Base-by-base conservation (phyloP, 345 rosid genomes). In the Ceriops tagal region DNA sequence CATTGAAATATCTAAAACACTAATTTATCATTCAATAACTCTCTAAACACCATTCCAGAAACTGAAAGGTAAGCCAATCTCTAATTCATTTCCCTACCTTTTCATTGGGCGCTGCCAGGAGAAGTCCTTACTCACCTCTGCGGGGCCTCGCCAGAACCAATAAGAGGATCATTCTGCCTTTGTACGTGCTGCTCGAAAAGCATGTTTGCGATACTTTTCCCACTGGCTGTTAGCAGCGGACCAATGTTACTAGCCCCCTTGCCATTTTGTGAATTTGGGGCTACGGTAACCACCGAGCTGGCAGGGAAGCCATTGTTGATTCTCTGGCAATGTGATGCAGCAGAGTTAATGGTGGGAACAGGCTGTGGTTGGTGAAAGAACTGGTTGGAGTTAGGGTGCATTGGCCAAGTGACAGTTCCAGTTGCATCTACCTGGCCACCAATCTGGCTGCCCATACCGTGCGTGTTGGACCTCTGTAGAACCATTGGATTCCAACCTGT, bases 401-500 rank as follows among this genome's bases (percentile, higher is more conserved):
- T 22, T 6, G 81, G 80, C 19, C 27, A 62, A 20, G 62, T 49
- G 28, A 65, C 56, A 68, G 55, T 34, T 35, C 43, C 20, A 47
- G 77, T 4, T 18, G 64, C 57, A 30, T 73, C 68, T 20, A 73
- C 37, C 11, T 53, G 77, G 46, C 71, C 68, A 58, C 68, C 57
- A 18, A 69, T 61, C 47, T 58, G 74, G 74, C 66, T 46, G 20
- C 74, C 78, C 64, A 66, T 66, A 46, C 51, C 31, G 2, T 68
- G 65, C 53, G 56, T 61, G 65, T 52, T 86, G 30, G 91, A 75
- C 77, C 86, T 82, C 58, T 86, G 78, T 6, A 87, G 81, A 68
- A 83, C 78, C 76, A 86, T 61, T 1, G 97, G 99, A 72, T 90
- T 89, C 79, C 87, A 74, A 74, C 97, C 97, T 7, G 97, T 89